phyloP scores from a whole-genome alignment of 345 rosid genomes.

The Diplotaxis tenuifolia region DNA sequence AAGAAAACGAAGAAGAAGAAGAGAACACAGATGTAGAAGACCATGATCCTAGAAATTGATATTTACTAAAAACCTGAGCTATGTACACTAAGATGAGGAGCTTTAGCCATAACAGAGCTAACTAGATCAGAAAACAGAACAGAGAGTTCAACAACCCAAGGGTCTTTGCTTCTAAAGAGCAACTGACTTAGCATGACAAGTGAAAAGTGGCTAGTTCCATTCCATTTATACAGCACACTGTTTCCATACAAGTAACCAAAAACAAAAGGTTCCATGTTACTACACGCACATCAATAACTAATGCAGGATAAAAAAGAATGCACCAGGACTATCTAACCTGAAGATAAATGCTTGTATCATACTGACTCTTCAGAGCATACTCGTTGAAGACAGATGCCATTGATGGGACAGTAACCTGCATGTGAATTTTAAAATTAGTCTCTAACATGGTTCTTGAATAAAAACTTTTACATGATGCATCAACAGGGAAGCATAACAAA shows the following conservation, averaged over 20 bases:
- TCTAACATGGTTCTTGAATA: constrained; percentile 9
- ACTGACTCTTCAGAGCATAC: constrained; percentile 96
- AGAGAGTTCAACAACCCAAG: constrained; percentile 14
- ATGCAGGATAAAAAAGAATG: constrained; percentile 9
- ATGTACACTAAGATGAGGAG: constrained; percentile 3
- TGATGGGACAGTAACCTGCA: constrained; percentile 90
- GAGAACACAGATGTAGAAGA: not conserved
- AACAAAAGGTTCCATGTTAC: not conserved
- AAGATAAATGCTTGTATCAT: constrained; percentile 95
- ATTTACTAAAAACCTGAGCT: constrained; percentile 1
- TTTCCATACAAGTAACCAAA: not conserved
- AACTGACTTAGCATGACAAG: not conserved
- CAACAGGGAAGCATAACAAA: not conserved
- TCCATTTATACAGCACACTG: too few relatives aligned
- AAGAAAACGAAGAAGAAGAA: constrained; percentile 2
- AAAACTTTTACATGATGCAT: constrained; percentile 6
- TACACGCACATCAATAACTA: not conserved
- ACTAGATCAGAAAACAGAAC: not conserved
- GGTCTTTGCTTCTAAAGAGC: not conserved
- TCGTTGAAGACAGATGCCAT: constrained; percentile 97
- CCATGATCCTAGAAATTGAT: constrained; percentile 22
- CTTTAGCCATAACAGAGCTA: constrained; percentile 7
- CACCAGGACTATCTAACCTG: constrained; percentile 56
- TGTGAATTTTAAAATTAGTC: constrained; percentile 28
- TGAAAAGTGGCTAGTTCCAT: not conserved